A percentile compares a stretch with the other conserved stretches of the same genome.
Evolutionary conservation across 805 yeast species (phyloP).

Genomic region (Lipomyces chichibuensis): DNA sequence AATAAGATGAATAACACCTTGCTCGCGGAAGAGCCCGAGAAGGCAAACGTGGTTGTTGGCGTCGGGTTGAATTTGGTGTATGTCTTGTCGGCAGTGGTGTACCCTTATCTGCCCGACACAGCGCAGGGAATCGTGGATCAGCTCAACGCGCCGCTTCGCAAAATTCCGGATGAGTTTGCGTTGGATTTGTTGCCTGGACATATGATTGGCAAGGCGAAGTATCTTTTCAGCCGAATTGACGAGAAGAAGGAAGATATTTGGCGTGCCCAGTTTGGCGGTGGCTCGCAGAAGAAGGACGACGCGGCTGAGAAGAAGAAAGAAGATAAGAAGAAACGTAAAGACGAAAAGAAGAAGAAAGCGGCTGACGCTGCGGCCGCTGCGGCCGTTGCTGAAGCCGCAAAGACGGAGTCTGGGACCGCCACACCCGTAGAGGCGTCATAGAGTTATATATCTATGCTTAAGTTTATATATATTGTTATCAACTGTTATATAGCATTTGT

Average conservation of each 20-base stretch:
- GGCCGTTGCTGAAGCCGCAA: not conserved
- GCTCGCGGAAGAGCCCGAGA: slow-evolving; percentile 72
- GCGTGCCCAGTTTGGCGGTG: slow-evolving; percentile 86
- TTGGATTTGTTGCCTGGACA: slow-evolving; percentile 76
- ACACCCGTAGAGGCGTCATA: not conserved
- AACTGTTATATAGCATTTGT: not conserved
- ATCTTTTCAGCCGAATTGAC: slow-evolving; percentile 89
- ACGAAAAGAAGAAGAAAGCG: slow-evolving; percentile 25
- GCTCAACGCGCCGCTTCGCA: slow-evolving; percentile 77
- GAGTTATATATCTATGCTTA: not conserved
- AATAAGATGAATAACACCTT: slow-evolving; percentile 90
- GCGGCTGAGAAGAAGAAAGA: slow-evolving; percentile 34
- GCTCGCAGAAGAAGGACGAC: slow-evolving; percentile 48
- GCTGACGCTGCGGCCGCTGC: slow-evolving; percentile 10
- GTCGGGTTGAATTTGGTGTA: slow-evolving; percentile 88
- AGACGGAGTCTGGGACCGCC: not conserved
- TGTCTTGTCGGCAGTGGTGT: slow-evolving; percentile 75
- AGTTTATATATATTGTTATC: not conserved
- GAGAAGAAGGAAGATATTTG: slow-evolving; percentile 84
- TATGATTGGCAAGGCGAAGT: slow-evolving; percentile 85
- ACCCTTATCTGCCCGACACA: slow-evolving; percentile 91
- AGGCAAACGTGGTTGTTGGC: slow-evolving; percentile 89
- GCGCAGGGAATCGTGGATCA: slow-evolving; percentile 69
- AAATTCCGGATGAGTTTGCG: slow-evolving; percentile 75
- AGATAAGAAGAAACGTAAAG: slow-evolving; percentile 29